Evolutionary conservation across 768 basidiomycete species (phyloP).

Genomic region (Mycena galopus): DNA sequence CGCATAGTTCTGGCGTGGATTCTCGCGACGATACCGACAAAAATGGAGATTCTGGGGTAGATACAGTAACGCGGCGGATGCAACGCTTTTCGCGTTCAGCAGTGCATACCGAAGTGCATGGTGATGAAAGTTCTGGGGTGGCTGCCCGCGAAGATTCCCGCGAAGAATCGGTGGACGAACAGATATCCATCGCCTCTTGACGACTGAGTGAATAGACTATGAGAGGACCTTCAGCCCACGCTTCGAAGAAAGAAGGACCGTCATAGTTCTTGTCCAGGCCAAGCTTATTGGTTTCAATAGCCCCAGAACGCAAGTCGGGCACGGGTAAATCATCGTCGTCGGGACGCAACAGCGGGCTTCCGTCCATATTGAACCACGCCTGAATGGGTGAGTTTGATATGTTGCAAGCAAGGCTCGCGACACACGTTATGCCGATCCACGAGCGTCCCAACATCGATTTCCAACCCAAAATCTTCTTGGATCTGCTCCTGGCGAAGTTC

Average conservation of each 20-base stretch:
- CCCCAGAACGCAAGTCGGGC: neutral
- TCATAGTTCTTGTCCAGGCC: neutral
- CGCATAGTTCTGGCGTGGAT: too few relatives aligned
- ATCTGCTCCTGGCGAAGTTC: constrained; percentile 11
- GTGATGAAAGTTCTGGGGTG: neutral
- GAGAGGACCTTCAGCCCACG: neutral
- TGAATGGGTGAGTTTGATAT: neutral
- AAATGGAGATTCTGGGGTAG: too few relatives aligned
- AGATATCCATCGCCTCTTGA: neutral
- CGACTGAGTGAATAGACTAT: neutral
- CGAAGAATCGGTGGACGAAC: neutral
- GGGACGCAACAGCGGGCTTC: neutral
- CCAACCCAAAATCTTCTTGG: constrained; percentile 11
- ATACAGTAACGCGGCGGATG: too few relatives aligned
- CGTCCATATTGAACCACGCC: neutral
- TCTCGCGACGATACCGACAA: too few relatives aligned
- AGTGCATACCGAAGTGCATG: too few relatives aligned
- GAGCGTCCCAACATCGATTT: constrained; percentile 3
- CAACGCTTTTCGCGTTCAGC: too few relatives aligned
- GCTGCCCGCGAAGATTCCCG: neutral
- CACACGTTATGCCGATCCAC: constrained; percentile 3
- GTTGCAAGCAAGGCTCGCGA: neutral
- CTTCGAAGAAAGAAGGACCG: neutral
- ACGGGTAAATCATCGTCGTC: too few relatives aligned
- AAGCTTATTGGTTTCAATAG: neutral